phyloP scores from a whole-genome alignment of 1,284 basidiomycete genomes.

The Boletus sp. region DNA sequence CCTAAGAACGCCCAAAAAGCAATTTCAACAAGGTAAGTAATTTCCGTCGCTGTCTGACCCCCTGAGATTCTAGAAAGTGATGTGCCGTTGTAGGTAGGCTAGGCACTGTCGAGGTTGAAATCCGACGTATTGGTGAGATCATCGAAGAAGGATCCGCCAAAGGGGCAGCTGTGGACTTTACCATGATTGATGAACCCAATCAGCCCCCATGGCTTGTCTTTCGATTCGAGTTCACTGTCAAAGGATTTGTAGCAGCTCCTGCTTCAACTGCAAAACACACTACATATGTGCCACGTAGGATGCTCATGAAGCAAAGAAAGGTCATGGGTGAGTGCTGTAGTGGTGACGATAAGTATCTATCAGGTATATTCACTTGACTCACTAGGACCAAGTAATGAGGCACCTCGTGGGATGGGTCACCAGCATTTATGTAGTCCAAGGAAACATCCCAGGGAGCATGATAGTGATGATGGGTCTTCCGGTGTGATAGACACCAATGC shows the following conservation, averaged over 20 bases:
- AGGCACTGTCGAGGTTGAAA: slow-evolving; percentile 15
- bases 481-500: too few relatives aligned
- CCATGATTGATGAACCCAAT: slow-evolving; percentile 17
- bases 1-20: slow-evolving; percentile 13
- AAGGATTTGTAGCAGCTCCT: not conserved
- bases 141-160: not conserved
- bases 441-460: not conserved
- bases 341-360: not conserved
- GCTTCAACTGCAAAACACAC: not conserved
- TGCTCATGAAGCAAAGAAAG: not conserved
- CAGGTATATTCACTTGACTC: not conserved
- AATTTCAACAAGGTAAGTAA: slow-evolving; percentile 1
- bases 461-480: not conserved
- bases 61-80: not conserved
- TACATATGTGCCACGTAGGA: not conserved
- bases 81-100: slow-evolving; percentile 8
- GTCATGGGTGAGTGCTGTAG: not conserved
- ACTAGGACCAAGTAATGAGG: not conserved
- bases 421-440: not conserved
- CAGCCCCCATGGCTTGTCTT: slow-evolving; percentile 16
- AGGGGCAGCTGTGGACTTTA: slow-evolving; percentile 7
- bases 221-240: slow-evolving; percentile 10
- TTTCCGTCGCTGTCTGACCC: too few relatives aligned
- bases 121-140: slow-evolving; percentile 16
- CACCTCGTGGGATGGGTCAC: too few relatives aligned